Evolutionary conservation across 441 rosid genomes (phyloP).

Genomic region (Bocquillonia castaneifolia): DNA sequence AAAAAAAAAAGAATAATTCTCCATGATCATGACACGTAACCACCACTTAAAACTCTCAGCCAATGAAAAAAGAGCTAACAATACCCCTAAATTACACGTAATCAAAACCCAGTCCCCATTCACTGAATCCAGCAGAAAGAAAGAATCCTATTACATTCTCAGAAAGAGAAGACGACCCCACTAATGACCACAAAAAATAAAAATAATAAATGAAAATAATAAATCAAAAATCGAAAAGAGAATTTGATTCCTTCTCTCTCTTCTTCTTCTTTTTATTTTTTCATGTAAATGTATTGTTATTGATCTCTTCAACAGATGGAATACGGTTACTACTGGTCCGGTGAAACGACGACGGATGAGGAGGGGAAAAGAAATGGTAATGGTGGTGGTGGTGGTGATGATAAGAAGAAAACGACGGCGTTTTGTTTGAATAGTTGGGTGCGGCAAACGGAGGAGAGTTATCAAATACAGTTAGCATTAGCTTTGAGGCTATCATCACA

Average conservation of each 20-base stretch:
- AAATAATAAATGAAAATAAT: background rate
- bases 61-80: background rate
- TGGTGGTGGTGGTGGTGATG: too few species aligned
- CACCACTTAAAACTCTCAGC: too few species aligned
- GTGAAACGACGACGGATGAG: background rate
- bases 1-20: too few species aligned
- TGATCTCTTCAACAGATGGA: background rate
- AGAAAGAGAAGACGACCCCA: constrained; percentile 9
- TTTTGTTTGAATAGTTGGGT: constrained; percentile 66
- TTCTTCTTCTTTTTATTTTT: background rate
- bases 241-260: background rate
- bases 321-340: background rate
- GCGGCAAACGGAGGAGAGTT: constrained; percentile 93
- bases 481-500: constrained; percentile 76
- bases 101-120: background rate
- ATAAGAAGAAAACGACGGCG: background rate
- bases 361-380: constrained; percentile 6
- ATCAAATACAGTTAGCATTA: constrained; percentile 85
- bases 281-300: background rate
- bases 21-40: background rate
- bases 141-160: background rate
- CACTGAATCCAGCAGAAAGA: background rate
- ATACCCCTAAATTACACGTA: background rate
- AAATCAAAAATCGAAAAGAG: background rate
- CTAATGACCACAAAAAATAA: background rate